phyloP scores from a whole-genome alignment of 208 protist species.

The Crithidia brevicula region DNA sequence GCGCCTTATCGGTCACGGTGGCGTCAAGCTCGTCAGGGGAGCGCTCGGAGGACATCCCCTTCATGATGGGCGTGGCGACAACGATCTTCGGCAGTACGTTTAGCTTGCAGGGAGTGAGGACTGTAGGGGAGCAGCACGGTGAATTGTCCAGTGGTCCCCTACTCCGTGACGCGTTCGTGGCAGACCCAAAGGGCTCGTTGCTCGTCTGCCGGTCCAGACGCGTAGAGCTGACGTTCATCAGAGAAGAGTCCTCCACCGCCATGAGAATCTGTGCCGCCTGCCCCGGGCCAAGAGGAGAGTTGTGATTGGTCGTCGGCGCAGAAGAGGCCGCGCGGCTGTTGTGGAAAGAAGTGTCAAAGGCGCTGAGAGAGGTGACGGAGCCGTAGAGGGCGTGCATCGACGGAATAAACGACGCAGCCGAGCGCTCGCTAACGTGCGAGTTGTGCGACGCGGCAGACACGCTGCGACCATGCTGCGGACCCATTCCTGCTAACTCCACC shows the following conservation, averaged over 20 bases:
- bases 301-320: conserved; percentile 6
- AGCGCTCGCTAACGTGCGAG: conserved; percentile 22
- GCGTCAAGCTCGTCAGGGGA: not conserved
- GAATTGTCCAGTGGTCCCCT: not conserved
- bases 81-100: not conserved
- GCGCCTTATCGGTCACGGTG: not conserved
- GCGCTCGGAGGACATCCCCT: not conserved
- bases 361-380: conserved; percentile 7
- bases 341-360: not conserved
- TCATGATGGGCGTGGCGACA: not conserved
- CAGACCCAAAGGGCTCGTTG: not conserved
- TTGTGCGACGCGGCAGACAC: conserved; percentile 14
- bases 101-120: not conserved
- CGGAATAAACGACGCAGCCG: conserved; percentile 19
- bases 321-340: conserved; percentile 16
- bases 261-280: conserved; percentile 9
- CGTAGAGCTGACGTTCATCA: not conserved
- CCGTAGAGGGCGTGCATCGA: conserved; percentile 29
- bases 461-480: conserved; percentile 6
- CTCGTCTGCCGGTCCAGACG: conserved; percentile 8
- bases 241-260: not conserved
- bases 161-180: not conserved
- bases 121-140: conserved; percentile 3
- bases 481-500: not conserved
- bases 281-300: not conserved